Conservation (phyloP, 2,329 filamentous ascomycete species). For the Corynespora cassiicola region DNA sequence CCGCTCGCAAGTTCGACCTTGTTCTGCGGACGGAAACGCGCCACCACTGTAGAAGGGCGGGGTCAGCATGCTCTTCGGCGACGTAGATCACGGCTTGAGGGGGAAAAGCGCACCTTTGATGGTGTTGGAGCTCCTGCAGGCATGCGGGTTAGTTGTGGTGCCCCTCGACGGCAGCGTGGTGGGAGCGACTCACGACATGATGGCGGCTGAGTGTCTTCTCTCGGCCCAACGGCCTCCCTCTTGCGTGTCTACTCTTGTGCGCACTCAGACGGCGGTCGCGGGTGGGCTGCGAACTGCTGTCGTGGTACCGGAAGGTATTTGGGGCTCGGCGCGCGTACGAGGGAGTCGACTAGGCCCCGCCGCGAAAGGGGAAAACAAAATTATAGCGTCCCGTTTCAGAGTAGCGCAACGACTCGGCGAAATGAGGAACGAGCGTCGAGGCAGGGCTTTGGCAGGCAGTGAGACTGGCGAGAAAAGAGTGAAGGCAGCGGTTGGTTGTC, state of each 20-base stretch:
- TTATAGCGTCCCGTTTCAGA: slow-evolving; percentile 24
- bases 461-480: background rate
- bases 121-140: slow-evolving; percentile 50
- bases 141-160: slow-evolving; percentile 50
- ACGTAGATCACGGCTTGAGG: background rate
- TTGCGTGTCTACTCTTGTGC: slow-evolving; percentile 17
- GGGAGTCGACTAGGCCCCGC: slow-evolving; percentile 39
- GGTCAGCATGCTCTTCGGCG: slow-evolving; percentile 28
- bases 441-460: background rate
- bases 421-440: slow-evolving; percentile 7
- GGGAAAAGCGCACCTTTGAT: slow-evolving; percentile 50
- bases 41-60: slow-evolving; percentile 71
- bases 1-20: slow-evolving; percentile 88
- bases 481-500: background rate
- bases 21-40: slow-evolving; percentile 97
- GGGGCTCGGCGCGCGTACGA: slow-evolving; percentile 39
- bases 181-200: slow-evolving; percentile 45
- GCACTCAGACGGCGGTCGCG: slow-evolving; percentile 17
- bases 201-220: slow-evolving; percentile 34
- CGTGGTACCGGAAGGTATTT: slow-evolving; percentile 38
- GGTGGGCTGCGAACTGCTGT: slow-evolving; percentile 35
- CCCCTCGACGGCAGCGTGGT: slow-evolving; percentile 8
- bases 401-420: slow-evolving; percentile 20
- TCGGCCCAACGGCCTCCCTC: slow-evolving; percentile 44
- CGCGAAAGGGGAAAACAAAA: slow-evolving; percentile 37